Conservation (phyloP, 2,329 filamentous ascomycete species). For the Akanthomyces lecanii region DNA sequence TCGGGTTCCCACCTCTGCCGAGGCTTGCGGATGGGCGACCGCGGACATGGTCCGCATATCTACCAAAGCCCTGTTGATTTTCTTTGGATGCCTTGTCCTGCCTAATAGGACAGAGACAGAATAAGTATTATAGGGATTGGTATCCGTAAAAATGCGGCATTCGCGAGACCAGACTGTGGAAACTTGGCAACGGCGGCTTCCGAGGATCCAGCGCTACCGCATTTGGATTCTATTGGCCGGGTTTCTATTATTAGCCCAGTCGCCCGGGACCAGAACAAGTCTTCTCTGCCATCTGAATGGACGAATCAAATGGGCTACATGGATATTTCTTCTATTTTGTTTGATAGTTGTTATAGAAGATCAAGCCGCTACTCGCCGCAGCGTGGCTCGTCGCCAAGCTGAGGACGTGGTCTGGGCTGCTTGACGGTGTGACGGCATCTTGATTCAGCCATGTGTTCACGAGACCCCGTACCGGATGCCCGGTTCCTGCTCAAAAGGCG, state of each 20-base stretch:
- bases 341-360: too few relatives aligned
- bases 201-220: not conserved
- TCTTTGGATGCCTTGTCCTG: not conserved
- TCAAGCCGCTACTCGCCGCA: too few relatives aligned
- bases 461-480: too few relatives aligned
- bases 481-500: too few relatives aligned
- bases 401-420: too few relatives aligned
- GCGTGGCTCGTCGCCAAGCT: too few relatives aligned
- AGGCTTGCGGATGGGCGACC: not conserved
- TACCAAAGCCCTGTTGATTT: not conserved
- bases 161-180: not conserved
- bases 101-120: not conserved
- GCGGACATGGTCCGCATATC: not conserved
- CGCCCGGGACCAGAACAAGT: not conserved
- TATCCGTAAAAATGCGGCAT: too few relatives aligned
- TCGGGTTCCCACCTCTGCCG: not conserved
- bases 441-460: too few relatives aligned
- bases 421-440: too few relatives aligned
- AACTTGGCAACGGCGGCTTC: slow-evolving; percentile 6
- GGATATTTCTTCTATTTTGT: not conserved
- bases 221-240: not conserved
- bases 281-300: not conserved
- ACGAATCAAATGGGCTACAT: not conserved
- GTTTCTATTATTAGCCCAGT: not conserved
- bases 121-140: not conserved